Evolutionary conservation across 345 rosid species (phyloP), one percentile per base, ranked within the genome.

Genomic region (Lepidium didymum): DNA sequence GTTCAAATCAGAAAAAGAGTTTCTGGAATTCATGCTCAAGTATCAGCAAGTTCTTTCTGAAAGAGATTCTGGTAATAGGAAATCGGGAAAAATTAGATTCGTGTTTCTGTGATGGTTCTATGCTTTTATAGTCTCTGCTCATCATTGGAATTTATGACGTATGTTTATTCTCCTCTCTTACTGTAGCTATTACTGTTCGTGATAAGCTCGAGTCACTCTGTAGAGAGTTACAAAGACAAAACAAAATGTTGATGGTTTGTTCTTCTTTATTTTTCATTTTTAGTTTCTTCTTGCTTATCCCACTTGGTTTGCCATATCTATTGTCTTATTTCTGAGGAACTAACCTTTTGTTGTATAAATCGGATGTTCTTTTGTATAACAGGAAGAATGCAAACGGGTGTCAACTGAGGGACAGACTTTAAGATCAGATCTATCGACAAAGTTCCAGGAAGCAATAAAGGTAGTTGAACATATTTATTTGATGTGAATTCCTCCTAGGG

Each of bases 301-400:
- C 10, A 40, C 34, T 44, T 47, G 14, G 44, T 69, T 49, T 62
- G 34, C 43, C 36, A 41, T 33, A 53, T 44, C 2, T 29, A 16
- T 5, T 53, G n/a, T 10, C 14, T 36, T 38, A 10, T 49, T 41
- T 25, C 31, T 33, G 16, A 49, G 58, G 58, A 46, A 37, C 31
- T 54, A 35, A 63, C n/a, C 4, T 42, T 41, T 50, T 23, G 31
- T n/a, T 12, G 2, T 52, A 19, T 46, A 8, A 25, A 44, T 31
- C 76, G 60, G 76, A 52, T 16, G 36, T 60, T 56, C 38, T 8
- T 56, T 63, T 37, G 72, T 72, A 60, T 74, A 27, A 60, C 85
- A 88, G 98, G 98, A 87, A 66, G 98, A 93, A 76, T 93, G 98
- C 84, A 93, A 93, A 79, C 77, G 88, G 35, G 94, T 85, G 35